A percentile compares a stretch with the other conserved stretches of the same genome.
phyloP scores from a whole-genome alignment of 495 filamentous ascomycete genomes.

The Penicillium angulare region DNA sequence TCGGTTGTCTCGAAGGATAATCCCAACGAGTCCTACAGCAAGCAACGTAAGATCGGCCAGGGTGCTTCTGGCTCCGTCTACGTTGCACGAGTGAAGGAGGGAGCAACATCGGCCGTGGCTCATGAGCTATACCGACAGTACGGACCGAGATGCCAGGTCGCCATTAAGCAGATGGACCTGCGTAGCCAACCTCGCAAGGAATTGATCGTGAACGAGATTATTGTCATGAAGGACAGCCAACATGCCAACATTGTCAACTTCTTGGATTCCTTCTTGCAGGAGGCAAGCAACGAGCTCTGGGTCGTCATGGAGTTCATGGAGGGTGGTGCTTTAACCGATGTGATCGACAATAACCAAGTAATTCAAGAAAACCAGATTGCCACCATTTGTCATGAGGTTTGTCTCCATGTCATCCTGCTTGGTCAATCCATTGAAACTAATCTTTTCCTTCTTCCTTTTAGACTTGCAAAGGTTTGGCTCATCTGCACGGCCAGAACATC shows the following conservation, averaged over 20 bases:
- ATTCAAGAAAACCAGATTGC: slow-evolving; percentile 97
- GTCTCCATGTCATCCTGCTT: slow-evolving; percentile 10
- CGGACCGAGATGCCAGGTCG: slow-evolving; percentile 76
- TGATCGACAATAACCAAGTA: slow-evolving; percentile 91
- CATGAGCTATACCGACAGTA: slow-evolving; percentile 65
- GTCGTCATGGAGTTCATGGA: slow-evolving; percentile 99
- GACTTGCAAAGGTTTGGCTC: slow-evolving; percentile 94
- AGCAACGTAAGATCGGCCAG: slow-evolving; percentile 99
- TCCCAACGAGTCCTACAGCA: slow-evolving; percentile 88
- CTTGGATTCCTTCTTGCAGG: slow-evolving; percentile 92
- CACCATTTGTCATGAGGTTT: slow-evolving; percentile 93
- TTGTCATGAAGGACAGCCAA: slow-evolving; percentile 99
- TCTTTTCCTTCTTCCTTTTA: slow-evolving; percentile 29
- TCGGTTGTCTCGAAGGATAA: slow-evolving; percentile 92
- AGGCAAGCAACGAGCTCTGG: slow-evolving; percentile 91
- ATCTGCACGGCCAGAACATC: slow-evolving; percentile 91
- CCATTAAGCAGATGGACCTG: slow-evolving; percentile 99
- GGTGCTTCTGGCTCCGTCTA: slow-evolving; percentile 97
- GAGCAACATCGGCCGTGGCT: slow-evolving; percentile 63
- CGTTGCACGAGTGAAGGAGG: slow-evolving; percentile 86
- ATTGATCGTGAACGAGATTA: slow-evolving; percentile 97
- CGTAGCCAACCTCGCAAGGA: slow-evolving; percentile 97
- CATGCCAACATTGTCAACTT: slow-evolving; percentile 99
- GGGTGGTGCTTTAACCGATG: slow-evolving; percentile 93
- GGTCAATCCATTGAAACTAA: neutral